Percentiles rank a stretch among this genome's conserved stretches.
Evolutionary conservation across 805 yeast species (phyloP).

Genomic region (Brettanomyces naardenensis): DNA sequence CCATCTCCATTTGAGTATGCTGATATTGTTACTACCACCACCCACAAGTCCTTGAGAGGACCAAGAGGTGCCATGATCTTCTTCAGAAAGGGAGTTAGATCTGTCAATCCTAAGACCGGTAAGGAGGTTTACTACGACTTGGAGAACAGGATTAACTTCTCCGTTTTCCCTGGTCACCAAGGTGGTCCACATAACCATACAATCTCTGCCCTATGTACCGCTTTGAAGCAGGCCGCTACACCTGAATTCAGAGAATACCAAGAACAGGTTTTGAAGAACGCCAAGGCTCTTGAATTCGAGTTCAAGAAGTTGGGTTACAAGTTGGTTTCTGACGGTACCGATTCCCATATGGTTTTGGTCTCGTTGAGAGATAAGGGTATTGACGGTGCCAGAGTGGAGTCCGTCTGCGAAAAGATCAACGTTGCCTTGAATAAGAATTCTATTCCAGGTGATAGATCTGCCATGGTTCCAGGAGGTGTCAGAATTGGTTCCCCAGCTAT

Average conservation of each 20-base stretch:
- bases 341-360: conserved; percentile 92
- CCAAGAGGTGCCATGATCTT: conserved; percentile 99
- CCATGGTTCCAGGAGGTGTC: conserved; percentile 93
- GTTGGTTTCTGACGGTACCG: conserved; percentile 91
- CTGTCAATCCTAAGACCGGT: conserved; percentile 81
- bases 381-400: conserved; percentile 96
- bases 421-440: conserved; percentile 97
- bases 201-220: conserved; percentile 94
- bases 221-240: conserved; percentile 85
- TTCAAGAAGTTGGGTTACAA: conserved; percentile 68
- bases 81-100: conserved; percentile 93
- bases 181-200: conserved; percentile 99
- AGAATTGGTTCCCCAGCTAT: conserved; percentile 98
- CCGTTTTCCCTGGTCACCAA: conserved; percentile 99
- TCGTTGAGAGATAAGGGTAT: conserved; percentile 82
- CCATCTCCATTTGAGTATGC: conserved; percentile 96
- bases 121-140: conserved; percentile 85
- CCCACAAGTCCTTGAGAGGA: conserved; percentile 97
- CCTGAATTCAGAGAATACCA: conserved; percentile 92
- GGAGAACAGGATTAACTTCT: conserved; percentile 92
- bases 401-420: conserved; percentile 88
- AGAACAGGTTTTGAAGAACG: conserved; percentile 79
- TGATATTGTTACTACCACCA: conserved; percentile 96
- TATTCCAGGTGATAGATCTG: conserved; percentile 95
- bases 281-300: conserved; percentile 70